Conservation (phyloP, 495 filamentous ascomycete species). For the Entonaema liquescens region DNA sequence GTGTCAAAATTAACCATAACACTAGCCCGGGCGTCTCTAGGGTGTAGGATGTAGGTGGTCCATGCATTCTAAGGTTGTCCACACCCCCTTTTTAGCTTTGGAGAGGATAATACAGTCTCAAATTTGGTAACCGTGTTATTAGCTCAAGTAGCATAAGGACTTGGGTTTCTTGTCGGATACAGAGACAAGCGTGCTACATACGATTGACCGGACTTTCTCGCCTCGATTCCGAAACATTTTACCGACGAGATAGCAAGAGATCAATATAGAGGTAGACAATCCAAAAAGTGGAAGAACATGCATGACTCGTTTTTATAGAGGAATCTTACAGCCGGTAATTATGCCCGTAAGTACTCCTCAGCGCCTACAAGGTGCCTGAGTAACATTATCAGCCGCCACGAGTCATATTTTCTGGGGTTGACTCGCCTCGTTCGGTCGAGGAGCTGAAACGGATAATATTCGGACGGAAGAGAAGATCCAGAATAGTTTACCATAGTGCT, state of each 20-base stretch:
- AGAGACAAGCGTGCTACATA: not conserved
- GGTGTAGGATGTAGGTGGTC: not conserved
- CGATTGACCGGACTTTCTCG: not conserved
- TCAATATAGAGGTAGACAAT: not conserved
- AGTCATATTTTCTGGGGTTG: not conserved
- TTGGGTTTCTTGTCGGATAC: no score
- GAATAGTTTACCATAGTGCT: not conserved
- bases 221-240: no score
- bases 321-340: not conserved
- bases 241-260: not conserved
- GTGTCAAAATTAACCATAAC: not conserved
- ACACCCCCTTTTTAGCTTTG: not conserved
- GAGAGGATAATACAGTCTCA: not conserved
- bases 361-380: not conserved
- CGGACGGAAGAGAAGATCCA: not conserved
- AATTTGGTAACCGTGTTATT: no score
- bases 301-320: slow-evolving; percentile 11
- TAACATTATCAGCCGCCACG: not conserved
- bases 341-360: not conserved
- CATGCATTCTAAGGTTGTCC: not conserved
- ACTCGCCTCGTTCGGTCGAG: not conserved
- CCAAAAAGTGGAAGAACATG: not conserved
- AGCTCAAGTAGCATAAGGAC: no score
- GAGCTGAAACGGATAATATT: not conserved
- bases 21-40: not conserved